These are phyloP conservation scores for Penicillium alfredii DNA, from an alignment of 495 filamentous ascomycete species.

Conservation along the genomic window DNA sequence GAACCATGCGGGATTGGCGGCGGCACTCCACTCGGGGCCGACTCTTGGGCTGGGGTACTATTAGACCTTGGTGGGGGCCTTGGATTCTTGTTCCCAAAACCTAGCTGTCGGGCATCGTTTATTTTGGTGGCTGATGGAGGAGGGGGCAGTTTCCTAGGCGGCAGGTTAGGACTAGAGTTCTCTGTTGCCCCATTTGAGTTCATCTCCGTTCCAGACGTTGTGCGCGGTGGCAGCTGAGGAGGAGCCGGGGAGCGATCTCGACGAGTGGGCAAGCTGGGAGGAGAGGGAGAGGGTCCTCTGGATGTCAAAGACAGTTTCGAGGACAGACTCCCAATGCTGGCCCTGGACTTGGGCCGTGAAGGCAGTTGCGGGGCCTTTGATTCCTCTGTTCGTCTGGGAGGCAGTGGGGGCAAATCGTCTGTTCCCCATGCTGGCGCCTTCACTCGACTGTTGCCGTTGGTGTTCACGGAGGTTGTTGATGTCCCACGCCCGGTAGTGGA, in stretches of 20 bases:
- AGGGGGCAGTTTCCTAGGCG: constrained; percentile 33
- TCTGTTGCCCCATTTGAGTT: constrained; percentile 12
- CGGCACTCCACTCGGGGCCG: constrained; percentile 25
- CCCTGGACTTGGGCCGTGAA: constrained; percentile 21
- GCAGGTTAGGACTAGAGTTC: constrained; percentile 12
- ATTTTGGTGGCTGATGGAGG: constrained; percentile 24
- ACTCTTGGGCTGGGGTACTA: constrained; percentile 11
- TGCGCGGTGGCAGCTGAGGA: constrained; percentile 31
- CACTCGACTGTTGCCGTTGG: constrained; percentile 17
- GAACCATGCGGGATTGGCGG: constrained; percentile 53
- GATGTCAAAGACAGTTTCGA: constrained; percentile 16
- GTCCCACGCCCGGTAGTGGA: constrained; percentile 27
- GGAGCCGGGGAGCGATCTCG: neutral
- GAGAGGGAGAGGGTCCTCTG: constrained; percentile 13
- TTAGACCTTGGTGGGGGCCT: constrained; percentile 14
- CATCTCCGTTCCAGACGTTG: constrained; percentile 17
- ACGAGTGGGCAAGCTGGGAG: constrained; percentile 11
- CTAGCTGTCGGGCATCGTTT: constrained; percentile 30
- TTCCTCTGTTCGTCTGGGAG: constrained; percentile 32
- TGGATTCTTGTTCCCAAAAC: constrained; percentile 35
- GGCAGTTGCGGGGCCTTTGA: constrained; percentile 13
- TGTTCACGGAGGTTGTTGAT: constrained; percentile 32
- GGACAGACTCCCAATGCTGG: constrained; percentile 15
- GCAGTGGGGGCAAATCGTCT: constrained; percentile 39
- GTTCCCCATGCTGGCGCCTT: constrained; percentile 44